Conservation (phyloP, 2,329 filamentous ascomycete species). For the Furcasterigmium furcatum region DNA sequence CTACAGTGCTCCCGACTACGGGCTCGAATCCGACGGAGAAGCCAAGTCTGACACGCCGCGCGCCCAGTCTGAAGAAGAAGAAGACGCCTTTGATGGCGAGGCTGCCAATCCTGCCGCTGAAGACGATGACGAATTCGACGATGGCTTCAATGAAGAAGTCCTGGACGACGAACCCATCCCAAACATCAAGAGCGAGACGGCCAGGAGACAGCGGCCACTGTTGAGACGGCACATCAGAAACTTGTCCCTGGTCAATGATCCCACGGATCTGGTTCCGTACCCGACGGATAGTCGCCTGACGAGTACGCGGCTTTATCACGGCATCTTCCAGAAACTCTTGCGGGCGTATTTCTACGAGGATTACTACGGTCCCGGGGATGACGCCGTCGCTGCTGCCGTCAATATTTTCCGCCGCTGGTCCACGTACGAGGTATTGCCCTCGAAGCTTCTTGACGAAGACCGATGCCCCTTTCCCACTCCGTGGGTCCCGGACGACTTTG, state of each 20-base stretch:
- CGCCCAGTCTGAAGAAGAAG: constrained; percentile 22
- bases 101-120: constrained; percentile 14
- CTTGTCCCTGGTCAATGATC: not conserved
- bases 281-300: constrained; percentile 8
- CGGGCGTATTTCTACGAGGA: constrained; percentile 16
- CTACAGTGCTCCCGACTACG: constrained; percentile 28
- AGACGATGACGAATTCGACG: constrained; percentile 28
- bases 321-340: constrained; percentile 24
- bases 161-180: constrained; percentile 22
- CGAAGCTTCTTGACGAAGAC: constrained; percentile 3
- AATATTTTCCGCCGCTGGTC: constrained; percentile 23
- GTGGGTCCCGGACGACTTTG: constrained; percentile 14
- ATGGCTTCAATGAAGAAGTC: constrained; percentile 23
- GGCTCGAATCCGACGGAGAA: constrained; percentile 29
- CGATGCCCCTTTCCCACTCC: constrained; percentile 9
- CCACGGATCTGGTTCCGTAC: constrained; percentile 8
- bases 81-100: constrained; percentile 16
- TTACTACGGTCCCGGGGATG: constrained; percentile 16
- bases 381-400: constrained; percentile 14
- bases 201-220: no score
- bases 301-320: constrained; percentile 30
- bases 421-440: constrained; percentile 24
- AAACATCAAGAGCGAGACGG: no score
- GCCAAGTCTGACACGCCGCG: constrained; percentile 7
- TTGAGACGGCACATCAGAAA: not conserved